A percentile compares a stretch with the other conserved stretches of the same genome.
These are phyloP conservation scores for Boletus vermiculosoides DNA, from an alignment of 768 basidiomycete species.

Conservation along the genomic window DNA sequence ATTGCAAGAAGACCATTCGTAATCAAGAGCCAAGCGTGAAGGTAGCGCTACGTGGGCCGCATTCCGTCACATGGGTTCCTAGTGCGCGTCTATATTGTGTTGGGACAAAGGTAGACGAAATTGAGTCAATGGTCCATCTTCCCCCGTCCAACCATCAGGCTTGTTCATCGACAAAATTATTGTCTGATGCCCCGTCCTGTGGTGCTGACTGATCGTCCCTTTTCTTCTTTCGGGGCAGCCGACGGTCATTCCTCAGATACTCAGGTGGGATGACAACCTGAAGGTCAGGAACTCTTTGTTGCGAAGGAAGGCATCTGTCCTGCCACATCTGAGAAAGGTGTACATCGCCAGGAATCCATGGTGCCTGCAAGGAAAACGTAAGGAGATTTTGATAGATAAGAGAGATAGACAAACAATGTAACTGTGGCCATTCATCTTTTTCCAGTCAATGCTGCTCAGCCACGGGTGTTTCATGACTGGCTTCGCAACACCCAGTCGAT, in stretches of 20 bases:
- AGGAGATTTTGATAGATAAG: neutral
- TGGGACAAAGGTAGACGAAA: neutral
- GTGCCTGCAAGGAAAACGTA: constrained; percentile 36
- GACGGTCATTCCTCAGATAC: constrained; percentile 38
- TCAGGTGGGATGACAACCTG: constrained; percentile 33
- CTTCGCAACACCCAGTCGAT: constrained; percentile 41
- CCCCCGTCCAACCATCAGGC: neutral
- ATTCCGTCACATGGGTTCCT: neutral
- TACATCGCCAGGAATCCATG: constrained; percentile 36
- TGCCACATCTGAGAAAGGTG: constrained; percentile 39
- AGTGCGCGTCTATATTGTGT: neutral
- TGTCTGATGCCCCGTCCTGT: neutral
- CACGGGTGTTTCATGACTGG: constrained; percentile 44
- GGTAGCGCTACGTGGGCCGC: neutral
- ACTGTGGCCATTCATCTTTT: constrained; percentile 39
- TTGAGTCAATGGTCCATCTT: neutral
- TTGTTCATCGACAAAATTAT: neutral
- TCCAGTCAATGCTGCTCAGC: constrained; percentile 48
- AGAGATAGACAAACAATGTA: constrained; percentile 42
- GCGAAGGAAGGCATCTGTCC: constrained; percentile 36
- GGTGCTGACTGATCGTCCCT: neutral
- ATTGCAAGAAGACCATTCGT: neutral
- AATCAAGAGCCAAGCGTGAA: neutral
- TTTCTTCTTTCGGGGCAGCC: constrained; percentile 23
- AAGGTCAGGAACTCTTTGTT: constrained; percentile 41